phyloP scores from a whole-genome alignment of 2,329 filamentous ascomycete species.

The Cordyceps pruinosa region DNA sequence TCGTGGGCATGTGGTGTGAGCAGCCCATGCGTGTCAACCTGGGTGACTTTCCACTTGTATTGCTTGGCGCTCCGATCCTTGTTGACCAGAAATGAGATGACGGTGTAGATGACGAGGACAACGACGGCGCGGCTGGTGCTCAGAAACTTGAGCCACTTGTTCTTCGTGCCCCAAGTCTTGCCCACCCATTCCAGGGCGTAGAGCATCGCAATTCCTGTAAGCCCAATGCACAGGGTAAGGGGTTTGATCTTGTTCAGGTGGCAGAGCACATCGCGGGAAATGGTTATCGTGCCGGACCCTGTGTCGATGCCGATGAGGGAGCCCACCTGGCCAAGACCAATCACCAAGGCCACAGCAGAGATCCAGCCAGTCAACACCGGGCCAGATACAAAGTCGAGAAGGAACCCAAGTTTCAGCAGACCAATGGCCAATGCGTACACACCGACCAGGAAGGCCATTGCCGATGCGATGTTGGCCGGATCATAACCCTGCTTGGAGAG shows the following conservation, averaged over 20 bases:
- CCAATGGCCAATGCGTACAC: conserved; percentile 53
- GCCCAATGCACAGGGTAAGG: conserved; percentile 52
- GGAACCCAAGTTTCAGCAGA: conserved; percentile 55
- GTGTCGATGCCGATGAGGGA: conserved; percentile 52
- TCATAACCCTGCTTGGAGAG: conserved; percentile 43
- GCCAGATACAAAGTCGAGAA: conserved; percentile 59
- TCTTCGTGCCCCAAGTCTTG: conserved; percentile 51
- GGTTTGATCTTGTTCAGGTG: conserved; percentile 51
- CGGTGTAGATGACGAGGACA: conserved; percentile 53
- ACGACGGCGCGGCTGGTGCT: conserved; percentile 55
- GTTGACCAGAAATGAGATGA: conserved; percentile 58
- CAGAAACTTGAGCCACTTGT: conserved; percentile 50
- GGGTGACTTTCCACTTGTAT: conserved; percentile 48
- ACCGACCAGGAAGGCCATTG: conserved; percentile 57
- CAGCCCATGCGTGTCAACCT: conserved; percentile 51
- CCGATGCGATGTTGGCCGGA: conserved; percentile 50
- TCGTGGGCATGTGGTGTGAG: conserved; percentile 41
- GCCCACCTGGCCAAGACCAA: conserved; percentile 57
- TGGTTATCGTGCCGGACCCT: conserved; percentile 45
- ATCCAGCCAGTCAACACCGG: conserved; percentile 60
- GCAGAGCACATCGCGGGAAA: conserved; percentile 52
- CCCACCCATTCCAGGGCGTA: conserved; percentile 50
- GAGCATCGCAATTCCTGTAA: conserved; percentile 50
- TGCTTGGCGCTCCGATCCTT: conserved; percentile 37
- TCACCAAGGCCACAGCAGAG: conserved; percentile 58